These are phyloP conservation scores for Fomes fomentarius DNA, from an alignment of 1,284 basidiomycete species.

Conservation along the genomic window DNA sequence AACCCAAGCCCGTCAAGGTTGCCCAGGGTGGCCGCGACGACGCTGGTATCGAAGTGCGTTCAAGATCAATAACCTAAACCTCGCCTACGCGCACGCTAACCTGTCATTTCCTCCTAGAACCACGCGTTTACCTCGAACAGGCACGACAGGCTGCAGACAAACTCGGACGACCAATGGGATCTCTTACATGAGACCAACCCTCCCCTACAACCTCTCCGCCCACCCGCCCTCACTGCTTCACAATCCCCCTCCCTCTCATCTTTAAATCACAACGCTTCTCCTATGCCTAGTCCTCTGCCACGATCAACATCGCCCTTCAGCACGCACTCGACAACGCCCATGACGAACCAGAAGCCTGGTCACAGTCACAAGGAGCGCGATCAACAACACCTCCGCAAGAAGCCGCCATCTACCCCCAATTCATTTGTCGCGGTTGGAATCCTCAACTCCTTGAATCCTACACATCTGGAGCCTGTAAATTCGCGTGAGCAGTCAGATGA, in stretches of 20 bases:
- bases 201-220: slow-evolving; percentile 27
- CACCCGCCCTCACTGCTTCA: slow-evolving; percentile 42
- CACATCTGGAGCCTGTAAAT: slow-evolving; percentile 27
- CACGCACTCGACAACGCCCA: slow-evolving; percentile 35
- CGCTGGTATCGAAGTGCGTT: slow-evolving; percentile 33
- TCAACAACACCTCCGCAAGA: slow-evolving; percentile 35
- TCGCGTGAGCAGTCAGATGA: slow-evolving; percentile 31
- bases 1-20: slow-evolving; percentile 41
- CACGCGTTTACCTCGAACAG: slow-evolving; percentile 23
- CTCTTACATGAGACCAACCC: slow-evolving; percentile 38
- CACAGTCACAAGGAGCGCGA: slow-evolving; percentile 28
- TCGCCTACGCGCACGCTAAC: slow-evolving; percentile 9
- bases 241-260: slow-evolving; percentile 46
- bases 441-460: slow-evolving; percentile 60
- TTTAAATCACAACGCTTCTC: slow-evolving; percentile 30
- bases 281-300: slow-evolving; percentile 34
- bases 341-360: slow-evolving; percentile 8
- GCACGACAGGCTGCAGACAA: slow-evolving; percentile 29
- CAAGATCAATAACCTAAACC: slow-evolving; percentile 24
- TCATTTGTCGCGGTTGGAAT: slow-evolving; percentile 52
- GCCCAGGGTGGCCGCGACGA: slow-evolving; percentile 32
- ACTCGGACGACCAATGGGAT: slow-evolving; percentile 54
- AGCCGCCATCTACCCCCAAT: slow-evolving; percentile 27
- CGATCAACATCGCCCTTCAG: slow-evolving; percentile 45
- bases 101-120: slow-evolving; percentile 13